Evolutionary conservation across 2,329 filamentous ascomycete species (phyloP).

Genomic region (Pyricularia sp.): DNA sequence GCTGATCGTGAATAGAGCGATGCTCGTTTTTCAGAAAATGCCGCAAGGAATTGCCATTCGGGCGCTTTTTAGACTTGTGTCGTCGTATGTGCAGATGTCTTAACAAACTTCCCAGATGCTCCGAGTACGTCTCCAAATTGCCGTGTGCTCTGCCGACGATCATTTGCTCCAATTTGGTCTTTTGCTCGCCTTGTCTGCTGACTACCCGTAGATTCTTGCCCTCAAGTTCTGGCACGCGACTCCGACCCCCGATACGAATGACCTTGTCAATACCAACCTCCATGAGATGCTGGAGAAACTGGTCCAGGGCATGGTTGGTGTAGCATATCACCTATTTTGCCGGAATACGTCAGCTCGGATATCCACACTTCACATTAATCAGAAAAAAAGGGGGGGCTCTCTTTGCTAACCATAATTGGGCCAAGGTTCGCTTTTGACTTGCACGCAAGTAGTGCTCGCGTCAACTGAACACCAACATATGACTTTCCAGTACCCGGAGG

Average conservation of each 20-base stretch:
- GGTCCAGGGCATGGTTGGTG: constrained; percentile 37
- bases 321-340: constrained; percentile 30
- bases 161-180: background rate
- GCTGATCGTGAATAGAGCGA: background rate
- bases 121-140: background rate
- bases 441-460: constrained; percentile 37
- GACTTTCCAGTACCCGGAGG: constrained; percentile 60
- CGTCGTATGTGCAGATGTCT: background rate
- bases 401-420: constrained; percentile 23
- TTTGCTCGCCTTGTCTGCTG: background rate
- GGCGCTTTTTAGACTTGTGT: background rate
- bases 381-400: background rate
- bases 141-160: background rate
- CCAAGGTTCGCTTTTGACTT: constrained; percentile 26
- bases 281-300: constrained; percentile 47
- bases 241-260: constrained; percentile 41
- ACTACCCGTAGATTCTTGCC: background rate
- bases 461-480: constrained; percentile 45
- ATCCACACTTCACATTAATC: background rate
- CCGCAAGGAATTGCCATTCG: background rate
- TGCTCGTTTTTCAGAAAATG: background rate
- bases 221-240: constrained; percentile 4
- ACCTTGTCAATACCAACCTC: constrained; percentile 33
- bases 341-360: background rate
- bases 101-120: background rate